These are phyloP conservation scores for Lumnitzera racemosa DNA, from an alignment of 345 rosid genomes.

Conservation along the genomic window DNA sequence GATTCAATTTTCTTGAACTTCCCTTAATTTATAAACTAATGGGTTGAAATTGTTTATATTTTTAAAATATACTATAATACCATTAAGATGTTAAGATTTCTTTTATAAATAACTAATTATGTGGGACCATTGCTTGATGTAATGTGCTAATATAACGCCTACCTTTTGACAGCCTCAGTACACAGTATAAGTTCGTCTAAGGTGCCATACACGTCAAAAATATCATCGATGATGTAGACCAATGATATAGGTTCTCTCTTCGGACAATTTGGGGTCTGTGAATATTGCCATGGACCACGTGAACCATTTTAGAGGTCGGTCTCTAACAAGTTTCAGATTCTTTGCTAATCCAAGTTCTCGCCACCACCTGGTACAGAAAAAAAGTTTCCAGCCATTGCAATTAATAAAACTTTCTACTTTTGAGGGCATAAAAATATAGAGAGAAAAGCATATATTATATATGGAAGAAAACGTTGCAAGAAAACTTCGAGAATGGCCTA, in stretches of 20 bases:
- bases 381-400: not conserved
- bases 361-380: slow-evolving; percentile 6
- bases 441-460: too few relatives aligned
- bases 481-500: too few relatives aligned
- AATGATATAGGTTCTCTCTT: slow-evolving; percentile 10
- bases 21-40: too few relatives aligned
- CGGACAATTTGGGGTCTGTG: slow-evolving; percentile 3
- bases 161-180: slow-evolving; percentile 7
- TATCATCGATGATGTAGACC: slow-evolving; percentile 13
- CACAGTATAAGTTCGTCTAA: slow-evolving; percentile 9
- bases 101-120: too few relatives aligned
- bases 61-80: too few relatives aligned
- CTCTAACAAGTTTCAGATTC: slow-evolving; percentile 9
- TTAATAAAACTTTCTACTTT: not conserved
- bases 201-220: slow-evolving; percentile 13
- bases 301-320: slow-evolving; percentile 14
- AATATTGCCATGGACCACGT: slow-evolving; percentile 10
- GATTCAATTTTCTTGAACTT: too few relatives aligned
- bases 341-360: slow-evolving; percentile 7
- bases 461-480: too few relatives aligned
- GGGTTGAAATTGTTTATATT: too few relatives aligned
- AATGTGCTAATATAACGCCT: too few relatives aligned
- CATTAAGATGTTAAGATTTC: too few relatives aligned
- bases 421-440: too few relatives aligned
- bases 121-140: too few relatives aligned